phyloP scores from a whole-genome alignment of 1,284 basidiomycete species.

The Tilletia setariae region DNA sequence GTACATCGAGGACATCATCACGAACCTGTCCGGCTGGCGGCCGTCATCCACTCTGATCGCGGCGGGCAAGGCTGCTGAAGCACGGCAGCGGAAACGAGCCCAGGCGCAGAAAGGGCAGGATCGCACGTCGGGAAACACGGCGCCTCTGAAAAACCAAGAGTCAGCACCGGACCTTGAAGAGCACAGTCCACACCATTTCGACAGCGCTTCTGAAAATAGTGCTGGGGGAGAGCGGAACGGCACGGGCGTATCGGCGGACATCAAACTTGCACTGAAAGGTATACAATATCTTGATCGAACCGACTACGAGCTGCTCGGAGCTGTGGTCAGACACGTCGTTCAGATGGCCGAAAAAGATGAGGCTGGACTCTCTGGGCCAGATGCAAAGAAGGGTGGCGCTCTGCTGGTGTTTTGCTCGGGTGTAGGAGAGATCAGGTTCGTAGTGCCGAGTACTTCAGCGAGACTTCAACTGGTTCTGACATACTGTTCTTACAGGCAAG shows the following conservation, averaged over 20 bases:
- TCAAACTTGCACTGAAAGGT: constrained; percentile 4
- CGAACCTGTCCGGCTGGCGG: neutral
- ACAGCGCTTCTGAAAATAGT: neutral
- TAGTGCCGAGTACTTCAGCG: neutral
- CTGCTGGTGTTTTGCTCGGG: constrained; percentile 85
- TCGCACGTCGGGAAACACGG: neutral
- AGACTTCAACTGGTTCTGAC: neutral
- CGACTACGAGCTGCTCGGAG: constrained; percentile 74
- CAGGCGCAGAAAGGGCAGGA: constrained; percentile 7
- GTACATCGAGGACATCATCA: constrained; percentile 49
- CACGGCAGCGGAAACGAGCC: constrained; percentile 1
- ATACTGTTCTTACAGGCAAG: constrained; percentile 57
- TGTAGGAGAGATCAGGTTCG: constrained; percentile 51
- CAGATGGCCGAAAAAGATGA: constrained; percentile 59
- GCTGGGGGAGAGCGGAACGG: no score
- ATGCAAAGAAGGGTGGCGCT: constrained; percentile 53
- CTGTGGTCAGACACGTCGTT: constrained; percentile 68
- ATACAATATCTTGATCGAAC: constrained; percentile 58
- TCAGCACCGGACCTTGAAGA: no score
- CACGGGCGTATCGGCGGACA: no score
- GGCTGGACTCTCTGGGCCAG: constrained; percentile 56
- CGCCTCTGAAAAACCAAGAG: neutral
- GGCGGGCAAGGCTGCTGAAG: neutral
- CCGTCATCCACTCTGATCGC: neutral
- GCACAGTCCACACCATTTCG: no score